These are phyloP conservation scores for Suillus alpinus DNA, from an alignment of 768 basidiomycete genomes.

Conservation along the genomic window DNA sequence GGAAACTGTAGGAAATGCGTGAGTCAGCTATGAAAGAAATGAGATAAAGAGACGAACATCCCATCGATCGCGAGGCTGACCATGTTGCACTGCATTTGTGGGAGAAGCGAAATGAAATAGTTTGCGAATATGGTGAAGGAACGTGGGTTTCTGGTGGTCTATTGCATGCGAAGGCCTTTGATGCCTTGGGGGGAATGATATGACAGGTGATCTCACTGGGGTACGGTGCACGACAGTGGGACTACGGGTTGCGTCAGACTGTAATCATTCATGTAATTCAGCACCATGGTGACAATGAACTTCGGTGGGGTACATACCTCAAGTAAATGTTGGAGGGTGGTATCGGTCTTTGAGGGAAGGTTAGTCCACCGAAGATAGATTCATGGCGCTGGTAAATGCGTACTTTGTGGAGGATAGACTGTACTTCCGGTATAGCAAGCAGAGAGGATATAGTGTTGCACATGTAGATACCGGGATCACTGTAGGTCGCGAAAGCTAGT, in stretches of 20 bases:
- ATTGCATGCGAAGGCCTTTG: neutral
- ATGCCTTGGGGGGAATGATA: neutral
- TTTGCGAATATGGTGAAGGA: neutral
- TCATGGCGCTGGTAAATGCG: neutral
- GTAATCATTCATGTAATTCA: neutral
- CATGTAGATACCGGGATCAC: neutral
- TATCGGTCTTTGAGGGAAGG: neutral
- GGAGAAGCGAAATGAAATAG: neutral
- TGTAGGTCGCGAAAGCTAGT: neutral
- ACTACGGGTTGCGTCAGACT: neutral
- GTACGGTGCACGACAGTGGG: neutral
- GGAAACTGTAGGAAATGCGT: no score
- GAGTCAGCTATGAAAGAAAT: no score
- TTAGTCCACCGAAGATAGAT: neutral
- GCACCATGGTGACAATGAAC: neutral
- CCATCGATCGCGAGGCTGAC: neutral
- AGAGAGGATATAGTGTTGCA: neutral
- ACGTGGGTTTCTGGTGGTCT: neutral
- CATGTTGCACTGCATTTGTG: neutral
- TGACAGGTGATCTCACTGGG: neutral
- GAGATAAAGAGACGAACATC: neutral
- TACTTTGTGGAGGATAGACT: neutral
- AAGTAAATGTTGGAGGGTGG: neutral
- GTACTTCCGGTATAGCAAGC: neutral
- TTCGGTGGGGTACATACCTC: neutral